These are phyloP conservation scores for Tephrocybe sp. DNA, from an alignment of 768 basidiomycete species.

Conservation along the genomic window DNA sequence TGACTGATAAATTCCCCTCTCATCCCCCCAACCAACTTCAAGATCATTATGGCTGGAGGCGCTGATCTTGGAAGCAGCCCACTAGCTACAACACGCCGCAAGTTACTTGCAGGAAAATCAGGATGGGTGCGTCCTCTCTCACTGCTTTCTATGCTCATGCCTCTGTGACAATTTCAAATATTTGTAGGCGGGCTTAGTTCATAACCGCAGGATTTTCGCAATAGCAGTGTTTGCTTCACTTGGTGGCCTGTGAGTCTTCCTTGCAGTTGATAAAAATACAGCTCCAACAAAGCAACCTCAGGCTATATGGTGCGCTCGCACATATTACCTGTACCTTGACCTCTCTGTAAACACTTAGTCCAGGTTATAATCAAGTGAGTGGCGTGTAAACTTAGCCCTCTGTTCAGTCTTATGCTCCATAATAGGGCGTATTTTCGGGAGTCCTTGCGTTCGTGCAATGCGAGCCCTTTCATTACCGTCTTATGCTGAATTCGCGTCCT, in stretches of 20 bases:
- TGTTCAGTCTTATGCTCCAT: constrained; percentile 2
- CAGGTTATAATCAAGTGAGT: constrained; percentile 66
- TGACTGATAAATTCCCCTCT: not conserved
- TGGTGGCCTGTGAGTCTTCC: constrained; percentile 62
- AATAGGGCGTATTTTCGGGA: constrained; percentile 78
- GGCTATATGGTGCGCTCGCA: constrained; percentile 55
- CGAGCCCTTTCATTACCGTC: not conserved
- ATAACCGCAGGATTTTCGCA: constrained; percentile 63
- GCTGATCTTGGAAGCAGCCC: constrained; percentile 26
- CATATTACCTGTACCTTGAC: not conserved
- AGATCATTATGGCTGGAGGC: constrained; percentile 44
- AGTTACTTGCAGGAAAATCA: constrained; percentile 59
- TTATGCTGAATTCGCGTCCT: not conserved
- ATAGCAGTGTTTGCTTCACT: constrained; percentile 79
- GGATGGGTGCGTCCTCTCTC: constrained; percentile 56
- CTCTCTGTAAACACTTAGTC: not conserved
- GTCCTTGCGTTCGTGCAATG: constrained; percentile 50
- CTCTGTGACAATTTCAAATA: not conserved
- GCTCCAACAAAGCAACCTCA: constrained; percentile 23
- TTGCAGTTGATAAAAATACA: not conserved
- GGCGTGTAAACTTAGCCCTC: not conserved
- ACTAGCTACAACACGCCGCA: constrained; percentile 46
- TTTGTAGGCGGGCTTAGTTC: constrained; percentile 59
- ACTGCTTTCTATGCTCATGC: not conserved
- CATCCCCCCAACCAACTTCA: not conserved